Conservation (phyloP, 306 rosid genomes). For the Rubus parviflorus region DNA sequence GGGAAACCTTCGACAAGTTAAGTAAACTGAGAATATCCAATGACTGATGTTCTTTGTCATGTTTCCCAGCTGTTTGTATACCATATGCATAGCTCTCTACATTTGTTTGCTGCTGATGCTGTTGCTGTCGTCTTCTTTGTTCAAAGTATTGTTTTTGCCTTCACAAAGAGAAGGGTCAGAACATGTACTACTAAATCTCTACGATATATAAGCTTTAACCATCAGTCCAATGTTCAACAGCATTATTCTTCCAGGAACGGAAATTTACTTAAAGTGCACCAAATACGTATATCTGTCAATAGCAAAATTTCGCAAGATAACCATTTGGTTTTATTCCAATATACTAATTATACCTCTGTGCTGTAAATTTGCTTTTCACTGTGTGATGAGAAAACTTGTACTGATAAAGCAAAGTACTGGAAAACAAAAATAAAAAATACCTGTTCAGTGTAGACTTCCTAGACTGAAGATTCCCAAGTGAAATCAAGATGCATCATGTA, state of each 20-base stretch:
- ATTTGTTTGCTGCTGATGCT: slow-evolving; percentile 50
- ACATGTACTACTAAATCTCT: slow-evolving; percentile 11
- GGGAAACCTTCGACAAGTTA: slow-evolving; percentile 58
- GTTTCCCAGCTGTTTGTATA: slow-evolving; percentile 35
- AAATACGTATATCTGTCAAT: not conserved
- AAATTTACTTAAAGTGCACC: not conserved
- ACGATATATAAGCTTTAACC: not conserved
- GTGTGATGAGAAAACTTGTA: not conserved
- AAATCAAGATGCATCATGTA: slow-evolving; percentile 43
- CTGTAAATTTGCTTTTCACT: not conserved
- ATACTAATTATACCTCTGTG: too few species aligned
- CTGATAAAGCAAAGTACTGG: not conserved
- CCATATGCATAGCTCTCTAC: slow-evolving; percentile 45
- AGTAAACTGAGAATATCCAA: slow-evolving; percentile 78
- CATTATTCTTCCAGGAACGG: not conserved
- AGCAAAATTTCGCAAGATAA: not conserved
- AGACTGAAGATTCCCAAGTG: slow-evolving; percentile 53
- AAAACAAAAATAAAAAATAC: slow-evolving; percentile 22
- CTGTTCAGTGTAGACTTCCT: slow-evolving; percentile 78
- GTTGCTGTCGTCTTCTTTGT: slow-evolving; percentile 74
- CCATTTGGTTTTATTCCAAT: not conserved
- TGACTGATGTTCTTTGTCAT: slow-evolving; percentile 56
- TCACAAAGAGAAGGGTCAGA: slow-evolving; percentile 23
- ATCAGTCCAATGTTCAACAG: not conserved
- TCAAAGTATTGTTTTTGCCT: slow-evolving; percentile 97